Evolutionary conservation across 1,284 basidiomycete genomes (phyloP), one percentile per base, ranked within the genome.

Genomic region (Trametes pubescens): DNA sequence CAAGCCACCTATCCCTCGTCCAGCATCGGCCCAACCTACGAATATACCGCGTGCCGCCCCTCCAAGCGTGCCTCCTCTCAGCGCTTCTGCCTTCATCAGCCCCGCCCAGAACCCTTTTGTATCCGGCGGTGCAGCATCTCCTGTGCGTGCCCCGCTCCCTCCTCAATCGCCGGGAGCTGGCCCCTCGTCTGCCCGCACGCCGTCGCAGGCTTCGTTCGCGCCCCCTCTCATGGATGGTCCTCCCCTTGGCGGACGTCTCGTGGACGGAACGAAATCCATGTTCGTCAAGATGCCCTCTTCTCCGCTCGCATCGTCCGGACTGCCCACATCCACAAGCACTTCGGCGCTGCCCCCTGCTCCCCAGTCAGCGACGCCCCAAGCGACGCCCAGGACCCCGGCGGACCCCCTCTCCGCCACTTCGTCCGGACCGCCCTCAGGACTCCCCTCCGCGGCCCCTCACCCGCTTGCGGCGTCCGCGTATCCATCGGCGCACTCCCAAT

Each of bases 201-300:
- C 68, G 0, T 59, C 63, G 7, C 65, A 71, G 8, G 35, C 71
- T 16, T 65, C 71, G 46, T 69, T 74, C 68, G 51, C 67, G 64
- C 55, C 72, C 70, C 58, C 76, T 68, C 55, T 80, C 68, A 59
- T 57, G 61, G 70, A 80, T 54, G 79, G 73, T 22, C 84, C 88
- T 11, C 86, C 85, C 16, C 81, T 89, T 21, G 86, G 88, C 52
- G 88, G 87, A 35, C 85, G 84, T 10, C 84, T 90, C 57, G 82
- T 85, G 40, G 90, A 92, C 70, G 90, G 90, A 32, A 87, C 90
- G 3, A 86, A 86, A 74, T 92, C 91, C 2, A 91, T 92, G 90
- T 90, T 91, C 67, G 80, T 90, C 73, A 83, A 86, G 61, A 74
- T 75, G 16, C 67, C 72, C 1, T 74, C 82, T 9, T 80, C 83